Base-by-base conservation (phyloP, 352 stramenopile species). In the Phytopythium montanum region DNA sequence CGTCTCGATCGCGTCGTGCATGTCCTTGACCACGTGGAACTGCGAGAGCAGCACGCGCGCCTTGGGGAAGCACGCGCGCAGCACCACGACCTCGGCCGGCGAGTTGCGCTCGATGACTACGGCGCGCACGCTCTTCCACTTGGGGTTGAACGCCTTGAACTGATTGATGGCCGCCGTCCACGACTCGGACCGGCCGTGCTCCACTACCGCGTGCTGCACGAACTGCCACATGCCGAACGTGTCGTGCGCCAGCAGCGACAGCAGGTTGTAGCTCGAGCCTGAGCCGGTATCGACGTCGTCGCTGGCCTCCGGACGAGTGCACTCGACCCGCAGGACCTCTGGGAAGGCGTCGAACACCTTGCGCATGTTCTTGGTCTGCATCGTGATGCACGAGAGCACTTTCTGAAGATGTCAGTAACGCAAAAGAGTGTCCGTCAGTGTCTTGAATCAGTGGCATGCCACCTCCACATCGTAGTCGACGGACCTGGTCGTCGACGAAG, bases 321-420 rank as follows among this genome's bases (percentile, higher is more conserved):
- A 55, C 28, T 55, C 49, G 19, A 75, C 64, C 54, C 68, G 68
- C 19, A 75, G 54, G 23, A 75, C 68, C 57, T 75, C 68, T 12
- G 68, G 68, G 21, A 75, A 75, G 0, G 64, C 64, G 16, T 67
- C 64, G 18, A 75, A 75, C 1, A 61, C 64, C 42, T 70, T 66
- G 16, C 68, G 68, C 68, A 75, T 75, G 46, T 70, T 66, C 33
- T 72, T 68, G 23, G 68, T 75, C 57, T 75, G 68, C 12, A 75
- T 57, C 21, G 68, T 75, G 55, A 75, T 72, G 36, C 61, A 70
- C 9, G 68, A 72, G 31, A 75, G 66, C 16, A 75, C 65, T 31
- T 75, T 75, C 68, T 75, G 36, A 21, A 25, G 21, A 34, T 29
- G 1, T 21, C 14, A 36, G 25, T 29, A 13, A 0, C 6, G 12